Conservation (phyloP, 768 basidiomycete species). For the Trametes sanguinea region DNA sequence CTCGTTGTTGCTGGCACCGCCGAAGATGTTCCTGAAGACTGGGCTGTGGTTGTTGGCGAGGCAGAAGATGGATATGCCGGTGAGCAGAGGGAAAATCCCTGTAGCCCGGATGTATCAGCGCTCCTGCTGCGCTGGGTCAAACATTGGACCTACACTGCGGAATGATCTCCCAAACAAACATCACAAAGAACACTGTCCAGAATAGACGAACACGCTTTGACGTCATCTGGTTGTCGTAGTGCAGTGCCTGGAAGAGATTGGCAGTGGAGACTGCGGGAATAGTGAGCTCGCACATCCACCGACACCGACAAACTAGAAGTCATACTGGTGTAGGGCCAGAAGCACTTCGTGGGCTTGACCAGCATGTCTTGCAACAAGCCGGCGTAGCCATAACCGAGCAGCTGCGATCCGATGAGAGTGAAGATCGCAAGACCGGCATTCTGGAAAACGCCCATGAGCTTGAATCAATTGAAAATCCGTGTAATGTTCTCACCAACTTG, state of each 20-base stretch:
- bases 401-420: conserved; percentile 39
- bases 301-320: no score
- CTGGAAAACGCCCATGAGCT: not conserved
- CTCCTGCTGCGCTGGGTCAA: not conserved
- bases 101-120: conserved; percentile 28
- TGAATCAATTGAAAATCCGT: not conserved
- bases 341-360: conserved; percentile 50
- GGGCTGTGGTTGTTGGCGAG: conserved; percentile 35
- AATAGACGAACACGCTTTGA: conserved; percentile 43
- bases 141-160: conserved; percentile 40
- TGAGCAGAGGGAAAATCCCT: conserved; percentile 41
- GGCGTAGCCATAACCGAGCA: conserved; percentile 39
- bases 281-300: no score
- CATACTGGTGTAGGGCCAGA: conserved; percentile 34
- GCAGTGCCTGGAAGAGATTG: conserved; percentile 39
- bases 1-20: conserved; percentile 50
- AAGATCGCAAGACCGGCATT: conserved; percentile 37
- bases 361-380: conserved; percentile 45
- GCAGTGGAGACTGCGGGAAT: conserved; percentile 24
- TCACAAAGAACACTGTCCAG: conserved; percentile 40
- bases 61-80: conserved; percentile 40
- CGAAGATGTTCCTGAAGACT: conserved; percentile 30
- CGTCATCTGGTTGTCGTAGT: conserved; percentile 39
- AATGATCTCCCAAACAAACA: conserved; percentile 40
- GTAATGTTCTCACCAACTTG: conserved; percentile 26